phyloP scores from a whole-genome alignment of 495 filamentous ascomycete genomes.

The Symbiotaphrina buchneri region DNA sequence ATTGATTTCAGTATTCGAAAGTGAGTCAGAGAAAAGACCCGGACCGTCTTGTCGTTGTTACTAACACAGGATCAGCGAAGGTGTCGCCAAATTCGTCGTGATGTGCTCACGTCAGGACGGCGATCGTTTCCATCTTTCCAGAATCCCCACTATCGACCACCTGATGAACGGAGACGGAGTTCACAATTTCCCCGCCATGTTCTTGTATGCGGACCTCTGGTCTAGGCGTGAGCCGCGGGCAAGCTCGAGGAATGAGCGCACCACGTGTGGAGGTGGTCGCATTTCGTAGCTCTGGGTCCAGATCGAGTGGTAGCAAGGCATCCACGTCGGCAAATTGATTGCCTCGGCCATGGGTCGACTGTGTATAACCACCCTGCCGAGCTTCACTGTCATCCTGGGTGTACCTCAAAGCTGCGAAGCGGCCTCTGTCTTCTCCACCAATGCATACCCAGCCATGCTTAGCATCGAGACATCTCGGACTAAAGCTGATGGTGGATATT shows the following conservation, averaged over 20 bases:
- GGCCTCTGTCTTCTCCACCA: conserved; percentile 59
- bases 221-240: conserved; percentile 11
- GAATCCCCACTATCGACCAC: conserved; percentile 22
- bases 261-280: conserved; percentile 9
- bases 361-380: too few species aligned
- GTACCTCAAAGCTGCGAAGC: conserved; percentile 59
- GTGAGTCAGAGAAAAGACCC: conserved; percentile 48
- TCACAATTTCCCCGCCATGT: conserved; percentile 37
- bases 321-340: conserved; percentile 28
- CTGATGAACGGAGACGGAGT: conserved; percentile 47
- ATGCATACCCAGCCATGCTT: conserved; percentile 75
- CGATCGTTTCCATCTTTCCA: conserved; percentile 30
- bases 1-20: conserved; percentile 39
- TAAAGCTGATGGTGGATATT: conserved; percentile 58
- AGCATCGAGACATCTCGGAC: conserved; percentile 64
- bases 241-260: conserved; percentile 11
- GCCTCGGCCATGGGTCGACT: too few species aligned
- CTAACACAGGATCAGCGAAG: conserved; percentile 12
- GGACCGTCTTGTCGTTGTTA: conserved; percentile 81
- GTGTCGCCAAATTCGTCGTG: conserved; percentile 2
- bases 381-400: conserved; percentile 5
- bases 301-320: conserved; percentile 32
- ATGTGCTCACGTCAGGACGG: conserved; percentile 32
- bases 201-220: conserved; percentile 27
- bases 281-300: conserved; percentile 17